Evolutionary conservation across 108 stramenopile species (phyloP), one percentile per base, ranked within the genome.

Genomic region (Cyclotella cryptica): DNA sequence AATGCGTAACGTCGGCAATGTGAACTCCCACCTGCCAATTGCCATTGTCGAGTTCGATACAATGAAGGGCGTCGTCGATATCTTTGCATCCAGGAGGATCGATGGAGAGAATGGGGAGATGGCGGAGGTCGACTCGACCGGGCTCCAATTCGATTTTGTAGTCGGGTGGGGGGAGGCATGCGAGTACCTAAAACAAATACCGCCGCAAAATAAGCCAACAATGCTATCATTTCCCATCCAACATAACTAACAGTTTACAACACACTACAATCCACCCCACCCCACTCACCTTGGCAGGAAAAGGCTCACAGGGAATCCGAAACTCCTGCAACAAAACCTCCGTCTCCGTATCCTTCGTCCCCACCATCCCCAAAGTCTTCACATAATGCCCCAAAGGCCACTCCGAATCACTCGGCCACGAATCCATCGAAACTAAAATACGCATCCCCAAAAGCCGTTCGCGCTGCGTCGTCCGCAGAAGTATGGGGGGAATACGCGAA

Each of bases 11-110:
- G 69, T 99, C 99, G 0, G 99, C 98, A 79, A 99, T 99, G 68
- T 98, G 98, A 18, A 99, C 98, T 0, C 99, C 99, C 10, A 98
- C 91, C 69, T 96, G 89, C 73, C 91, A 96, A 49, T 95, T 97
- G 29, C 98, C 98, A 82, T 98, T 97, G 7, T 88, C 85, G 6
- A 99, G 88, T 14, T 77, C 77, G 15, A 92, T 88, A 43, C 96
- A 96, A 76, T 98, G 98, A 15, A 99, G 89, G 0, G 99, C 99
- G 79, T 99, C 99, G 76, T 99, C 99, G 72, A 99, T 99, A 85
- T 99, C 99, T 74, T 98, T 97, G 79, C 99, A 99, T 21, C 98
- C 98, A 7, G 99, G 99, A 3, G 99, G 99, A 84, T 99, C 99
- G 71, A 99, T 98, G 45, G 96, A 97, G 29, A 97, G 85, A 14